Evolutionary conservation across 345 rosid genomes (phyloP).

Genomic region (Boechera stricta): DNA sequence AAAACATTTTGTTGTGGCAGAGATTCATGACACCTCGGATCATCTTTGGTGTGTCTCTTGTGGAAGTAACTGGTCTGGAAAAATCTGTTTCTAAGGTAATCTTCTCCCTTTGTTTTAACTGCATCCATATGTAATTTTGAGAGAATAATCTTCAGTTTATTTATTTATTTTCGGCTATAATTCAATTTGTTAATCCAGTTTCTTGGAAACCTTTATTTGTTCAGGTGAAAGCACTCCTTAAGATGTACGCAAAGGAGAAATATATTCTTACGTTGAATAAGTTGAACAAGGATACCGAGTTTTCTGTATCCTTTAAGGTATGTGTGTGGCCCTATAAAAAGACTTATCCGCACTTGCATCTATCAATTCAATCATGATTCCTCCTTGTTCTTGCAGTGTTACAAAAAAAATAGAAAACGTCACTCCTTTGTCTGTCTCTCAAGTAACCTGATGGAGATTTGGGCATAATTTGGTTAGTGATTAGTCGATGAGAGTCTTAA

Average conservation of each 20-base stretch:
- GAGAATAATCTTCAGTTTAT: background rate
- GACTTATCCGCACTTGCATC: background rate
- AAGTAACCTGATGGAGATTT: slow-evolving; percentile 8
- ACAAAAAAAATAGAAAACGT: background rate
- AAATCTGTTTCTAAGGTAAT: slow-evolving; percentile 60
- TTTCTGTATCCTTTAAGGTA: slow-evolving; percentile 82
- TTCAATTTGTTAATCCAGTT: slow-evolving; percentile 8
- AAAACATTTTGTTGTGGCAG: slow-evolving; percentile 79
- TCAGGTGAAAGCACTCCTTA: slow-evolving; percentile 65
- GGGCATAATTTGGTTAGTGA: slow-evolving; percentile 3
- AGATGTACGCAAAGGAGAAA: slow-evolving; percentile 66
- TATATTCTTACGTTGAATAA: slow-evolving; percentile 65
- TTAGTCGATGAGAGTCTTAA: background rate
- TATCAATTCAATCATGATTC: background rate
- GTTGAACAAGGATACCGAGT: slow-evolving; percentile 53
- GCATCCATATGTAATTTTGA: background rate
- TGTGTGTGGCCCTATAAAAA: slow-evolving; percentile 1
- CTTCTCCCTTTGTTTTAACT: slow-evolving; percentile 23
- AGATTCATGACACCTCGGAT: slow-evolving; percentile 81
- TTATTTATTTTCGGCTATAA: background rate
- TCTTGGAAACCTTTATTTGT: slow-evolving; percentile 21
- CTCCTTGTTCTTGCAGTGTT: slow-evolving; percentile 14
- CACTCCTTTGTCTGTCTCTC: background rate
- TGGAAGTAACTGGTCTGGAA: slow-evolving; percentile 63
- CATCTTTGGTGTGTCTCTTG: slow-evolving; percentile 75